Evolutionary conservation across 768 basidiomycete genomes (phyloP), one percentile per base, ranked within the genome.

Genomic region (Boletus rubropictus): DNA sequence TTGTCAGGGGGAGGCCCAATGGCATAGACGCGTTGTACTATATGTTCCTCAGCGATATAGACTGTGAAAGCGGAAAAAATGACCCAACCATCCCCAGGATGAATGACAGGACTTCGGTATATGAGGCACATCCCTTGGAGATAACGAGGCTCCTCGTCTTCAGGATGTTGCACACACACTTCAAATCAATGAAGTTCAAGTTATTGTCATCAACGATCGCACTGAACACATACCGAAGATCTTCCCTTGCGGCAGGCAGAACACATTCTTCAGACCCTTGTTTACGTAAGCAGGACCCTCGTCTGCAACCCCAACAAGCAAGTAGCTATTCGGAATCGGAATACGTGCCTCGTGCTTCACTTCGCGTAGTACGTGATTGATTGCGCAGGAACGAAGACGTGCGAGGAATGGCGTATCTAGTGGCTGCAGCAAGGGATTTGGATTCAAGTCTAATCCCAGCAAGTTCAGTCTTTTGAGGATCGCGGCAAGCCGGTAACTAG

Each of bases 291-390:
- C 78, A 0, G 82, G 79, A 0, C 87, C 87, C 64, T 91, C 87
- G 55, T 93, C 90, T 3, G 87, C 84, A 8, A 92, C 77, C 1
- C 91, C 90, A 10, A 90, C 85, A 1, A 93, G 72, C 22, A 81
- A 71, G 49, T 80, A 80, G 50, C 81, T 82, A 1, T 80, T 67
- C 0, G 82, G 82, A 9, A 93, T 75, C 4, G 74, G 79, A 22
- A 93, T 86, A 8, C 87, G 73, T 0, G 89, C 89, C 32, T 73
- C 69, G 54, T 87, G 80, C 55, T 91, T 91, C 57, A 92, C 78
- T 34, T 80, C 79, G 5, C 87, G 75, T 33, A 92, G 65, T 10
- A 85, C 77, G 50, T 80, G 77, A 38, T 76, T 78, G 64, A 79
- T 78, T 0, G 82, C 75, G 28, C 81, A 79, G 31, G 78, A 67